These are phyloP conservation scores for Solanum hybrid DNA, from an alignment of 305 asterid species.

Conservation along the genomic window DNA sequence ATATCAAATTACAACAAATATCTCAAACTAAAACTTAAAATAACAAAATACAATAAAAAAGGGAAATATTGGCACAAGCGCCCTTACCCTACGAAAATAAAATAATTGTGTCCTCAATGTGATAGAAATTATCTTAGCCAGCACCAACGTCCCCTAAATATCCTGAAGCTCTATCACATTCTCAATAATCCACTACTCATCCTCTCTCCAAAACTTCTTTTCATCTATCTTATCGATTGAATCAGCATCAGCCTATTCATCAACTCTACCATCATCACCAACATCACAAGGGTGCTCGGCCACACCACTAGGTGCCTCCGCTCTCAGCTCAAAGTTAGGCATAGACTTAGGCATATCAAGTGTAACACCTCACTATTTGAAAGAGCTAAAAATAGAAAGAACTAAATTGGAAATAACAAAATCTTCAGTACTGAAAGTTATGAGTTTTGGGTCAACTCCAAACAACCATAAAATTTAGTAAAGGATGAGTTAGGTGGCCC, in stretches of 20 bases:
- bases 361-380: background rate
- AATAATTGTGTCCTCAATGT: background rate
- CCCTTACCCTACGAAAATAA: background rate
- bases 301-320: background rate
- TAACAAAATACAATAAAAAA: background rate
- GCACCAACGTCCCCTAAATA: background rate
- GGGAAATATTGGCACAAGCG: background rate
- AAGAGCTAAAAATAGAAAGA: no score
- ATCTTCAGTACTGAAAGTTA: no score
- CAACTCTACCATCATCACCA: background rate
- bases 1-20: background rate
- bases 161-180: background rate
- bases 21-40: background rate
- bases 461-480: background rate
- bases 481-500: background rate
- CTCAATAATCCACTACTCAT: background rate
- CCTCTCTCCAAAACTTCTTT: background rate
- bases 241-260: background rate
- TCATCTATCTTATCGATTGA: background rate
- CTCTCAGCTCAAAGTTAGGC: background rate
- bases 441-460: background rate
- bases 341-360: background rate
- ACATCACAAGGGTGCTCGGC: background rate
- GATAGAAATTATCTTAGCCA: no score
- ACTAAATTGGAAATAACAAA: background rate